Percentiles rank a stretch among this genome's conserved stretches.
Evolutionary conservation across 768 basidiomycete species (phyloP).

Genomic region (Collybia sordida): DNA sequence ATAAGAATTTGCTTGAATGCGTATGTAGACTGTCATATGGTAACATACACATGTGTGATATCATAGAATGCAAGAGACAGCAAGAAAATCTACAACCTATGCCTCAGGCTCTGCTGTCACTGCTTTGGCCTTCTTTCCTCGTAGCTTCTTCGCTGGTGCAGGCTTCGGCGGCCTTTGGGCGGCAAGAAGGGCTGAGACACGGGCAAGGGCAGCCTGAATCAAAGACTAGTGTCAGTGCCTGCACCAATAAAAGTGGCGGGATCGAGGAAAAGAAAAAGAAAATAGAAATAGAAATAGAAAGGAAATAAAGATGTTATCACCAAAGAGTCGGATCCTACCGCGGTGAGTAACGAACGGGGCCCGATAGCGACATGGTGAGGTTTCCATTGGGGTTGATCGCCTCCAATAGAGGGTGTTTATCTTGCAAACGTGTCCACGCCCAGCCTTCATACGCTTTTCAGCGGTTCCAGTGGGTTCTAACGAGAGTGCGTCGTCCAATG

Average conservation of each 20-base stretch:
- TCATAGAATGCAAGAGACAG: slow-evolving; percentile 9
- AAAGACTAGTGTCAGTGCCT: slow-evolving; percentile 26
- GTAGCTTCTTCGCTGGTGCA: slow-evolving; percentile 62
- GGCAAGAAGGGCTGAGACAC: slow-evolving; percentile 69
- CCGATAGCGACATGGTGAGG: slow-evolving; percentile 80
- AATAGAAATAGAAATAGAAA: slow-evolving; percentile 14
- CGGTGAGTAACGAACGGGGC: slow-evolving; percentile 58
- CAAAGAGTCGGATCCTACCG: slow-evolving; percentile 70
- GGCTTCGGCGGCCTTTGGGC: slow-evolving; percentile 74
- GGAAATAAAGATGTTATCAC: slow-evolving; percentile 50
- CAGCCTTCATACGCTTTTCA: slow-evolving; percentile 71
- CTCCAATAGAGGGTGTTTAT: slow-evolving; percentile 49
- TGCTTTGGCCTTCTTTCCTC: slow-evolving; percentile 61
- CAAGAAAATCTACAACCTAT: slow-evolving; percentile 8
- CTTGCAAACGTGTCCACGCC: slow-evolving; percentile 95
- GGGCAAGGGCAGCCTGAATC: slow-evolving; percentile 68
- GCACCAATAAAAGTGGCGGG: slow-evolving; percentile 8
- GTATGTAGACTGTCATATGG: slow-evolving; percentile 19
- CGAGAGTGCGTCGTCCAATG: slow-evolving; percentile 62
- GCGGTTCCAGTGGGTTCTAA: slow-evolving; percentile 89
- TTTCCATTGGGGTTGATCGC: slow-evolving; percentile 61
- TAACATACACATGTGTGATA: slow-evolving; percentile 16
- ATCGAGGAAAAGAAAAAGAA: slow-evolving; percentile 13
- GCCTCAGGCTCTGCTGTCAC: slow-evolving; percentile 14
- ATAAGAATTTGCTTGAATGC: slow-evolving; percentile 18